phyloP scores from a whole-genome alignment of 2,329 filamentous ascomycete genomes.

The Leptodontidium sp. region DNA sequence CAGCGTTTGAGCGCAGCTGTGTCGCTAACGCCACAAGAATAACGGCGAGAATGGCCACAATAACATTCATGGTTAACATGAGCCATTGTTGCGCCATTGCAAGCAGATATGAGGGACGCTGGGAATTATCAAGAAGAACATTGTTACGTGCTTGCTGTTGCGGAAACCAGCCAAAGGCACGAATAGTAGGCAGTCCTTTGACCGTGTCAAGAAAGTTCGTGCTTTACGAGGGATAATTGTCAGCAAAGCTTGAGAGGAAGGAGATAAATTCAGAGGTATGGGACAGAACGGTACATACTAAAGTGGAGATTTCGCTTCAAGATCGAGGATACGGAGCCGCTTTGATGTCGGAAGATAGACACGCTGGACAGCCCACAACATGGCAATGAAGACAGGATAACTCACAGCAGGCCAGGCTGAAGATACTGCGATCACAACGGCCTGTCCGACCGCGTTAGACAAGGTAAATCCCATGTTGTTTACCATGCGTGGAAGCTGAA shows the following conservation, averaged over 20 bases:
- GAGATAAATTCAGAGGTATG: no score
- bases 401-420: conserved; percentile 14
- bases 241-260: no score
- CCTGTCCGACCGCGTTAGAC: not conserved
- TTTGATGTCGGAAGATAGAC: conserved; percentile 57
- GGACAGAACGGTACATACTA: conserved; percentile 41
- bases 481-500: conserved; percentile 1
- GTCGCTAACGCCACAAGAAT: conserved; percentile 46
- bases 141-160: conserved; percentile 47
- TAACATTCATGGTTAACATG: conserved; percentile 48
- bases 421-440: conserved; percentile 14
- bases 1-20: conserved; percentile 39
- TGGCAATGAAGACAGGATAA: conserved; percentile 22
- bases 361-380: conserved; percentile 46
- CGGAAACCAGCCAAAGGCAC: conserved; percentile 55
- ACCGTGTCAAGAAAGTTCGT: conserved; percentile 56
- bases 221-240: not conserved
- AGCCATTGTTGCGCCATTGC: conserved; percentile 66
- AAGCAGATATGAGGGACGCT: conserved; percentile 64
- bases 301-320: conserved; percentile 53
- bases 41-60: conserved; percentile 41
- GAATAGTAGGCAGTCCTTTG: conserved; percentile 53
- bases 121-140: conserved; percentile 59
- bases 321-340: conserved; percentile 55
- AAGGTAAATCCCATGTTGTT: not conserved